Evolutionary conservation across 495 filamentous ascomycete species (phyloP), one percentile per base, ranked within the genome.

Genomic region (Mycothermus thermophilus): DNA sequence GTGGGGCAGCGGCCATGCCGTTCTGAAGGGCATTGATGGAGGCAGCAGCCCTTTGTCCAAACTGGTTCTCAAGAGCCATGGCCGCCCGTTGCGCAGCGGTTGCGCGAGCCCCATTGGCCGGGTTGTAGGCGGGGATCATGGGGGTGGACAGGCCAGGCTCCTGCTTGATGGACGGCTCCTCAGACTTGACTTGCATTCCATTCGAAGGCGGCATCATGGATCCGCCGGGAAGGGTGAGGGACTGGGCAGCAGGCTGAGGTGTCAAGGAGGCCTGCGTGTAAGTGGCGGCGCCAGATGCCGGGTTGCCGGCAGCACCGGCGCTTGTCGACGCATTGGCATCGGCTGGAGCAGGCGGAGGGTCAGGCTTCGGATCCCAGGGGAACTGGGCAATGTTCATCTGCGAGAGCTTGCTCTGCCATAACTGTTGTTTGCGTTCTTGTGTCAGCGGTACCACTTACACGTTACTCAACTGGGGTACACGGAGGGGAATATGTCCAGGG

Each of bases 331-430:
- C 24, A 8, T 55, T 46, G 14, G 36, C 15, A 13, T 48, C 35
- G 15, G 65, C 39, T 9, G 66, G 50, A 27, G 57, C 43, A 14
- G 62, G 66, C 38, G 53, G 50, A 27, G 64, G 64, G 29, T 69
- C 70, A 30, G 59, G 68, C 60, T 67, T 70, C 43, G 90, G 90
- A 50, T 96, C 92, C 92, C 92, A 99, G 15, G 92, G 92, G 59
- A 95, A 96, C 25, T 73, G 64, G 34, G 87, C 92, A 41, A 93
- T 72, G 30, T 78, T 70, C 30, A 85, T 71, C 44, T 75, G 72
- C 0, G 88, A 79, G 14, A 96, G 73, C 60, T 86, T 93, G 37
- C 71, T 66, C 59, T 95, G 88, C 92, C 92, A 99, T 59, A 69
- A 80, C 90, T 97, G 50, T 44, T 20, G 41, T 23, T n/a, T 8